Conservation (phyloP, 768 basidiomycete species). For the Leccinum olivaceopallidum region DNA sequence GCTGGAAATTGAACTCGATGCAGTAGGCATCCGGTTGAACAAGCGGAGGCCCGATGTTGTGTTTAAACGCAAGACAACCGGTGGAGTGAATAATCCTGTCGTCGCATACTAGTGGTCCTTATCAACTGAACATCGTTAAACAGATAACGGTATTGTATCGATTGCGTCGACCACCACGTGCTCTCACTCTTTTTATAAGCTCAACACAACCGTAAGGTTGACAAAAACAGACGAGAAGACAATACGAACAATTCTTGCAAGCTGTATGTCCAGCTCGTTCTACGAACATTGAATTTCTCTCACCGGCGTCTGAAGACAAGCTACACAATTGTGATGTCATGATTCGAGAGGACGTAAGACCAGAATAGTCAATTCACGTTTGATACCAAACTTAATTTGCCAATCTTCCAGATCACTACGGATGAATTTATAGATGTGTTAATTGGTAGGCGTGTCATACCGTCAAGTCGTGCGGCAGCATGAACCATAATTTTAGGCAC, state of each 20-base stretch:
- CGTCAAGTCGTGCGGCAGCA: background rate
- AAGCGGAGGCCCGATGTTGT: conserved; percentile 89
- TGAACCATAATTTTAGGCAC: conserved; percentile 54
- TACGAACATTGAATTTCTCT: conserved; percentile 6
- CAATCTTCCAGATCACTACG: conserved; percentile 68
- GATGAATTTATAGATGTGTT: conserved; percentile 99
- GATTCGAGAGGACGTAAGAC: conserved; percentile 91
- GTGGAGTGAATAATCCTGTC: conserved; percentile 62
- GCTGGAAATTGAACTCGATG: conserved; percentile 92
- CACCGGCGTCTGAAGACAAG: conserved; percentile 55
- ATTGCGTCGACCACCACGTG: background rate
- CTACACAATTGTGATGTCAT: conserved; percentile 95
- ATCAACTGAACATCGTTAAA: background rate
- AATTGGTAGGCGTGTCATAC: conserved; percentile 55
- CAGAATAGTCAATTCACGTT: conserved; percentile 2
- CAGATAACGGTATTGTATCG: conserved; percentile 66
- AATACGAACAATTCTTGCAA: conserved; percentile 87
- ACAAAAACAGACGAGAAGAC: conserved; percentile 96
- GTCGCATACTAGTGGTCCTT: background rate
- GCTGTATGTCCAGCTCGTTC: conserved; percentile 52
- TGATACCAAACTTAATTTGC: conserved; percentile 5
- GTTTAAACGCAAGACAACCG: conserved; percentile 90
- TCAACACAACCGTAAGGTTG: conserved; percentile 91
- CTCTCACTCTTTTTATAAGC: conserved; percentile 34
- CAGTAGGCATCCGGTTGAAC: conserved; percentile 95